Conservation (phyloP, 352 stramenopile species). For the Phytophthora colocasiae region DNA sequence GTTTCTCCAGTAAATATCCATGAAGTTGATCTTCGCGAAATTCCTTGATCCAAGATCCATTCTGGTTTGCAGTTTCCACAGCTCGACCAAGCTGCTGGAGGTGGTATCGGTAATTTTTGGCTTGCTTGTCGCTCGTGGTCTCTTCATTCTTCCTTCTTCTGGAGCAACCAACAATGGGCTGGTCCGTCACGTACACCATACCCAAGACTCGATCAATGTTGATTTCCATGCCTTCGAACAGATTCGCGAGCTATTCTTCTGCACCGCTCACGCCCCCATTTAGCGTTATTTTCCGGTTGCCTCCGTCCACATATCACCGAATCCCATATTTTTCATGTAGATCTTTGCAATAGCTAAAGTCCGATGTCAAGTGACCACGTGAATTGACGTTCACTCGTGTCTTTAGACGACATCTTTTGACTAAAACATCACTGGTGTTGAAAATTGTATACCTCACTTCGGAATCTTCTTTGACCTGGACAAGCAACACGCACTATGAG, state of each 20-base stretch:
- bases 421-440: background rate
- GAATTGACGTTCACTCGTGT: too few species aligned
- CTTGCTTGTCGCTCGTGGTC: background rate
- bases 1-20: background rate
- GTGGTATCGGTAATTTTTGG: background rate
- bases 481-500: constrained; percentile 15
- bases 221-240: background rate
- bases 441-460: constrained; percentile 14
- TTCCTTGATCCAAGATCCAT: background rate
- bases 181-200: background rate
- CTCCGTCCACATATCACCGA: background rate
- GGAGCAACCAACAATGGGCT: background rate
- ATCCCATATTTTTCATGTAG: background rate
- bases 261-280: background rate
- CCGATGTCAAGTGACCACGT: too few species aligned
- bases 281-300: background rate
- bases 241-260: background rate
- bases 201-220: background rate
- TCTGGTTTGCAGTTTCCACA: background rate
- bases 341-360: background rate
- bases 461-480: background rate
- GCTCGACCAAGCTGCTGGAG: background rate
- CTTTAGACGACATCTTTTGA: constrained; percentile 4
- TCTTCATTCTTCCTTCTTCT: background rate
- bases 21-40: background rate